Conservation (phyloP, 2,329 filamentous ascomycete genomes). For the Pseudogymnoascus sp. region DNA sequence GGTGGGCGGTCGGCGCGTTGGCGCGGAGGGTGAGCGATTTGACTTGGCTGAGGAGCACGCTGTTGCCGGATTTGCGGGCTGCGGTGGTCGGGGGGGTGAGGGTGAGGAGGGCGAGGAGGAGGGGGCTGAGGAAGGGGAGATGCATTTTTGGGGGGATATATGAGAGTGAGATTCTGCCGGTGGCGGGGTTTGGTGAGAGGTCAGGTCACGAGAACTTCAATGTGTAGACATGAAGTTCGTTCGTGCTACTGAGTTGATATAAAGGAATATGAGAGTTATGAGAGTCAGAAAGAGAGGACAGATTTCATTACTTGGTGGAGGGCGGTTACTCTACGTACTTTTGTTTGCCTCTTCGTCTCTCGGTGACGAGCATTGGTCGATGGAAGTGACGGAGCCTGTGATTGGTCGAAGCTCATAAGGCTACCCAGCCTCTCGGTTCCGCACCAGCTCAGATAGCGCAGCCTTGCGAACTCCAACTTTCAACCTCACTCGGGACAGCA, state of each 20-base stretch:
- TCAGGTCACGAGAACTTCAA: neutral
- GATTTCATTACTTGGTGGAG: neutral
- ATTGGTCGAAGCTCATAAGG: neutral
- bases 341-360: neutral
- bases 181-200: neutral
- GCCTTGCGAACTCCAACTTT: neutral
- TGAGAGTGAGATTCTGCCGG: neutral
- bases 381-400: neutral
- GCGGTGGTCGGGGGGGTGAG: constrained; percentile 24
- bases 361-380: neutral
- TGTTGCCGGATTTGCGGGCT: constrained; percentile 29
- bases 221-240: neutral
- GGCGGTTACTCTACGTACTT: neutral
- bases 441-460: neutral
- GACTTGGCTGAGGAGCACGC: constrained; percentile 57
- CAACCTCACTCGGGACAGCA: neutral
- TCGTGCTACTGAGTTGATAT: neutral
- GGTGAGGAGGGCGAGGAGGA: constrained; percentile 18
- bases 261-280: neutral
- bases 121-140: constrained; percentile 17
- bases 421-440: neutral
- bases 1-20: constrained; percentile 59
- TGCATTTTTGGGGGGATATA: constrained; percentile 5
- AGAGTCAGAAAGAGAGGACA: neutral
- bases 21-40: constrained; percentile 69